Evolutionary conservation across 1,139 yeast species (phyloP), one percentile per base, ranked within the genome.

Genomic region (Kluyveromyces sp.): DNA sequence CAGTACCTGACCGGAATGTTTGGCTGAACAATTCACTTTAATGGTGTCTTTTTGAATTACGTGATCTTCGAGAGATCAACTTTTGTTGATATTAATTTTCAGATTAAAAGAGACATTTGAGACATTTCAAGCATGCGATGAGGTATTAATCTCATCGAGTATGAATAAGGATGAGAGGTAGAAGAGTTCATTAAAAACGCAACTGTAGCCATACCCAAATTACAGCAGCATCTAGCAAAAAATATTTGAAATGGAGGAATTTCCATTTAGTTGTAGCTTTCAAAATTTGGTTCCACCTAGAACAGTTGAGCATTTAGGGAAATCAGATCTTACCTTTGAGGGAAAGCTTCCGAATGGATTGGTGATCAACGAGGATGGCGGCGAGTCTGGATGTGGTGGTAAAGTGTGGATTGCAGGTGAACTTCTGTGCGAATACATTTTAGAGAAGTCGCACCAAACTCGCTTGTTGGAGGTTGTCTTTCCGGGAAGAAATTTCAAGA

Each of bases 331-430:
- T 40, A 63, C 69, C 3, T 72, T 71, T 50, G 70, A 67, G 37
- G 74, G 74, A 0, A 57, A 69, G 30, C 52, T 73, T 15, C 41
- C 50, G 1, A 59, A 57, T 3, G 68, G 71, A 0, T 58, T 75
- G 22, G 58, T 63, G 47, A 69, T 76, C 26, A 65, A 63, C 45
- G 77, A 73, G 48, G 80, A 76, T 52, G 80, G 79, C 33, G 80
- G 80, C 3, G 75, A 70, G 1, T 57, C 70, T 8, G 80, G 80
- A 1, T 76, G 80, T 54, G 80, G 80, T n/a, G 80, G 80, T 3
- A 73, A 74, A 46, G 63, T 76, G 4, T 75, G 81, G 81, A 68
- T 77, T 1, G 79, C 80, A 6, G 81, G 80, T 4, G 77, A 75
- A 45, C 59, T 75, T 29, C 56, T 75, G 13, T 67, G 78, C 6